A percentile compares a stretch with the other conserved stretches of the same genome.
These are phyloP conservation scores for Circinella minor DNA, from an alignment of 371 early-diverging fungal species.

Conservation along the genomic window DNA sequence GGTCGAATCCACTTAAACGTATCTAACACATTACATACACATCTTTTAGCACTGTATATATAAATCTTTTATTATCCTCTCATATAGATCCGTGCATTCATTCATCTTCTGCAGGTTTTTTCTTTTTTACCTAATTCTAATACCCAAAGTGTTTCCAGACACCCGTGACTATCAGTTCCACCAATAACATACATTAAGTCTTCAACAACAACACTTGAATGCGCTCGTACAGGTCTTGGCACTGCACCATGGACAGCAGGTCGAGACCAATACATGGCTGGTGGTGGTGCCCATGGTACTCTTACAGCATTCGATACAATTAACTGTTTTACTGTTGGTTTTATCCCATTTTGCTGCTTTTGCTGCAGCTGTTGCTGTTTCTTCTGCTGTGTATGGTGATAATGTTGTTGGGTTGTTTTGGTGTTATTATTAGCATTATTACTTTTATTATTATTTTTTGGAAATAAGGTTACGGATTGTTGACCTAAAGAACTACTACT, in stretches of 20 bases:
- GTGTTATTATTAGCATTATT: too few species aligned
- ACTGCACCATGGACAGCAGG: constrained; percentile 28
- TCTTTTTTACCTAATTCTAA: constrained; percentile 64
- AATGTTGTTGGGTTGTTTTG: too few species aligned
- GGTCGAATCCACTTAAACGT: constrained; percentile 82
- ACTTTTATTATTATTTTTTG: background rate
- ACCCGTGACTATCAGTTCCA: constrained; percentile 71
- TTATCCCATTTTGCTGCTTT: background rate
- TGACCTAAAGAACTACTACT: background rate
- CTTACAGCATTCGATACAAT: constrained; percentile 14
- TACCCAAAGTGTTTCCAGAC: constrained; percentile 71
- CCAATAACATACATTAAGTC: constrained; percentile 80
- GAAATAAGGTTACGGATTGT: background rate
- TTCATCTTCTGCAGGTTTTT: background rate
- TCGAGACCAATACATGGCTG: constrained; percentile 82
- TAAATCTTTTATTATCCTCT: background rate
- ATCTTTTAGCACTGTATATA: background rate
- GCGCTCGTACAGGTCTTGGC: constrained; percentile 65
- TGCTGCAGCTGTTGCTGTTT: background rate
- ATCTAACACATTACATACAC: constrained; percentile 41
- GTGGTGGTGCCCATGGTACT: constrained; percentile 58
- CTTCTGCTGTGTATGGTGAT: background rate
- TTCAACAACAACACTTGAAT: constrained; percentile 69
- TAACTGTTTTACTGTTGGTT: constrained; percentile 5
- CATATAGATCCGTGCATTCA: too few species aligned